Conservation (phyloP, 371 early-diverging fungal species). For the Choanephora cucurbitarum region DNA sequence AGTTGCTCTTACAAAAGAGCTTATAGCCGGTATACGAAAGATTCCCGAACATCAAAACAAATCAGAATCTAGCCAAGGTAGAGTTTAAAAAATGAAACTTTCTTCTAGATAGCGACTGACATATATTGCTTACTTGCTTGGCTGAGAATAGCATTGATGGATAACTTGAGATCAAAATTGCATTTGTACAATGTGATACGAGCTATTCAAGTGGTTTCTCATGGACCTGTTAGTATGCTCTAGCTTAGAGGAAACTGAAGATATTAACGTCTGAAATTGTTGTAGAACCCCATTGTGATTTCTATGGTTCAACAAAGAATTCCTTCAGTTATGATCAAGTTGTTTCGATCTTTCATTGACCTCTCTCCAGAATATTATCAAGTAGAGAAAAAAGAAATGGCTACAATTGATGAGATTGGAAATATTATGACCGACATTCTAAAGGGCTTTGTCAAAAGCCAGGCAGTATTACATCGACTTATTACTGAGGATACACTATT, state of each 20-base stretch:
- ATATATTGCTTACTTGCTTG: neutral
- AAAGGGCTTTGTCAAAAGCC: constrained; percentile 39
- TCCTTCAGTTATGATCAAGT: constrained; percentile 48
- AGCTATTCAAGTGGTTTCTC: constrained; percentile 37
- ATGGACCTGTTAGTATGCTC: constrained; percentile 43
- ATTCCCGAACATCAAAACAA: constrained; percentile 42
- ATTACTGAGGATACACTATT: constrained; percentile 50
- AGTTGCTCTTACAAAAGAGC: constrained; percentile 36
- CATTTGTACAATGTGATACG: constrained; percentile 45
- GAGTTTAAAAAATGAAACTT: neutral
- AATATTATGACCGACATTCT: constrained; percentile 38
- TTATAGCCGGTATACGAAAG: constrained; percentile 44
- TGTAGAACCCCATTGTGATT: constrained; percentile 32
- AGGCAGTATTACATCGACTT: constrained; percentile 35
- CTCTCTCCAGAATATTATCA: constrained; percentile 26
- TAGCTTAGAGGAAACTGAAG: neutral
- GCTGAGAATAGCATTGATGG: constrained; percentile 39
- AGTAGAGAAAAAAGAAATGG: constrained; percentile 16
- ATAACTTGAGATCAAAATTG: constrained; percentile 40
- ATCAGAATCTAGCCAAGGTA: constrained; percentile 49
- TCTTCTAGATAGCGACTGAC: neutral
- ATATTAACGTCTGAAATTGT: too few relatives aligned
- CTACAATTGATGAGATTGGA: constrained; percentile 30
- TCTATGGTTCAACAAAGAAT: constrained; percentile 49
- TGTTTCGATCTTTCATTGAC: constrained; percentile 51